A percentile compares a stretch with the other conserved stretches of the same genome.
Evolutionary conservation across 129 eudicot species (phyloP).

Genomic region (Scalesia atractyloides): DNA sequence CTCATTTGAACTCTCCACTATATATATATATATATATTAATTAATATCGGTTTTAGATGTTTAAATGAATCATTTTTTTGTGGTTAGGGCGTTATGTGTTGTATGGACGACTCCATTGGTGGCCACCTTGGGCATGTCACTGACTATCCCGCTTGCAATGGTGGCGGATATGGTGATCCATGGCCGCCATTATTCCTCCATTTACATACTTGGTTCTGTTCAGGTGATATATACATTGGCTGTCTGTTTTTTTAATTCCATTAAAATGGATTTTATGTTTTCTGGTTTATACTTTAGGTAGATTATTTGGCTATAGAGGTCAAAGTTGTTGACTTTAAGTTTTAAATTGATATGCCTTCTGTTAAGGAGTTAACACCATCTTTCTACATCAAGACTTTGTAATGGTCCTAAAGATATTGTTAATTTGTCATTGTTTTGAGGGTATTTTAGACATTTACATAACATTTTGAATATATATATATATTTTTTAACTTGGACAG

Average conservation of each 20-base stretch:
- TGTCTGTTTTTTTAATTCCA: background rate
- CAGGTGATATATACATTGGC: slow-evolving; percentile 53
- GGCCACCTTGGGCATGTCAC: slow-evolving; percentile 97
- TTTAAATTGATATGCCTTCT: background rate
- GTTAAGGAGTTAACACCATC: slow-evolving; percentile 19
- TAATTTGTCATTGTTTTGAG: background rate
- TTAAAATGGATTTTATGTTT: background rate
- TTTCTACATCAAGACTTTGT: background rate
- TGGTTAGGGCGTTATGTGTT: slow-evolving; percentile 91
- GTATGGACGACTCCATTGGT: slow-evolving; percentile 99
- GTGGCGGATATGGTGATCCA: slow-evolving; percentile 97
- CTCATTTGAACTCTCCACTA: too few relatives aligned
- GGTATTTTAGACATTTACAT: background rate
- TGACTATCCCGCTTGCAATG: slow-evolving; percentile 98
- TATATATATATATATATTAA: background rate
- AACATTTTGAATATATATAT: background rate
- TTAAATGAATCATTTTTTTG: background rate
- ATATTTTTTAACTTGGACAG: slow-evolving; percentile 34
- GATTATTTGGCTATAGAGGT: slow-evolving; percentile 9
- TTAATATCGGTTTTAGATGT: background rate
- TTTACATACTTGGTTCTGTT: slow-evolving; percentile 86
- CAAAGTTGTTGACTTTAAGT: background rate
- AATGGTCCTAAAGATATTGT: background rate
- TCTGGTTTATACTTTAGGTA: background rate
- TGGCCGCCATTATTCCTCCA: slow-evolving; percentile 96